Base-by-base conservation (phyloP, 2,329 filamentous ascomycete genomes). In the Pseudomassariella vexata region DNA sequence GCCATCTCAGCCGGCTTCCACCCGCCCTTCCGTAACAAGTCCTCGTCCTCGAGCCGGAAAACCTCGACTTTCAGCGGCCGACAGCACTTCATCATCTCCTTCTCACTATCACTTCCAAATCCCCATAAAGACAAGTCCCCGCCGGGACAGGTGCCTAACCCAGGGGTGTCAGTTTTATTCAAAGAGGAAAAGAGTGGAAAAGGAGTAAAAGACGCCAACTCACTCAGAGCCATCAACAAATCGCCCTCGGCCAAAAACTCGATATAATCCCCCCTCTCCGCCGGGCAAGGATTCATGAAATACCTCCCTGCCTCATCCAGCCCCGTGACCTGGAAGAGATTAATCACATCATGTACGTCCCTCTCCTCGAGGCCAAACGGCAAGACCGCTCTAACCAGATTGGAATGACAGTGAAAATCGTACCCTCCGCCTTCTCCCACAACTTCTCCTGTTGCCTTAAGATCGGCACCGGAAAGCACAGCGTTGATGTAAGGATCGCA, bases 401-500 rank as follows among this genome's bases (percentile, higher is more conserved):
- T 94, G 2, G 81, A 86, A 50, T 90, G 85, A 55, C 86, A 94
- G 53, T 92, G 85, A 55, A 75, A 90, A 54, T 92, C 81, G 52
- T 87, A 92, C 19, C 68, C 67, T 30, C 74, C 68, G n/a, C 77
- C 78, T 4, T 71, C 76, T n/a, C n/a, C n/a, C n/a, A n/a, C n/a
- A n/a, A n/a, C n/a, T n/a, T n/a, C n/a, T n/a, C n/a, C n/a, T n/a
- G n/a, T n/a, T n/a, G n/a, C n/a, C n/a, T n/a, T n/a, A n/a, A n/a
- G n/a, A n/a, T n/a, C n/a, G n/a, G n/a, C n/a, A 32, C 38, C 44
- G 11, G 35, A 32, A 6, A 94, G 73, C 40, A 92, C 70, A 22
- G 73, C 66, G 53, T 85, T 86, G 52, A 92, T 81, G 52, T 92
- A 94, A 2, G 85, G 85, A 57, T 92, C 86, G 57, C 86, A 94